phyloP scores from a whole-genome alignment of 2,329 filamentous ascomycete species.

The Bipolaris oryzae region DNA sequence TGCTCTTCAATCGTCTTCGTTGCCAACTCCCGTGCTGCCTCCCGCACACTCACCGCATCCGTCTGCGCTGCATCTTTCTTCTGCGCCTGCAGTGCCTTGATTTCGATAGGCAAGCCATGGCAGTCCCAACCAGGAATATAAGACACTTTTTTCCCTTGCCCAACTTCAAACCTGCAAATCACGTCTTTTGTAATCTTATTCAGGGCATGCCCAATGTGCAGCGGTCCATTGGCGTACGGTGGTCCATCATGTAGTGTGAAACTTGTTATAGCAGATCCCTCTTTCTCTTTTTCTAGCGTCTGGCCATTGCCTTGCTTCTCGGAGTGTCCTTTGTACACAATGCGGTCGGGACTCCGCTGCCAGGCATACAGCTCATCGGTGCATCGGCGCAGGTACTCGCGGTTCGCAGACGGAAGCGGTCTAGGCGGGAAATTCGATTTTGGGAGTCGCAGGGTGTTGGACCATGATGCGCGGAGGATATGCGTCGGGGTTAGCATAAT shows the following conservation, averaged over 20 bases:
- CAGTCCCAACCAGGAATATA: slow-evolving; percentile 98
- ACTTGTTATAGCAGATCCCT: slow-evolving; percentile 49
- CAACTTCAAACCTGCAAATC: slow-evolving; percentile 79
- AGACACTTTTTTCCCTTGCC: slow-evolving; percentile 74
- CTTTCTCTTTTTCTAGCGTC: background rate
- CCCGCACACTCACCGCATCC: slow-evolving; percentile 63
- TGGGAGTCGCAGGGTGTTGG: slow-evolving; percentile 56
- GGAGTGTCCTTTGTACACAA: slow-evolving; percentile 49
- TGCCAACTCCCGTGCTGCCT: slow-evolving; percentile 69
- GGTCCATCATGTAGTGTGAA: slow-evolving; percentile 95
- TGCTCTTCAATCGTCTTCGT: slow-evolving; percentile 72
- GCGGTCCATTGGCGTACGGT: slow-evolving; percentile 89
- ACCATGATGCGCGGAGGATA: slow-evolving; percentile 50
- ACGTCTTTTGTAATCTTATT: slow-evolving; percentile 99
- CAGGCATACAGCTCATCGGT: slow-evolving; percentile 88
- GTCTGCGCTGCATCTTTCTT: slow-evolving; percentile 48
- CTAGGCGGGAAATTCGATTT: slow-evolving; percentile 57
- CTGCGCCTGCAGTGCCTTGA: slow-evolving; percentile 79
- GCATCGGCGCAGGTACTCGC: slow-evolving; percentile 71
- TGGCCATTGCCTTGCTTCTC: background rate
- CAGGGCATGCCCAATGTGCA: slow-evolving; percentile 92
- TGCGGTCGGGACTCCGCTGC: slow-evolving; percentile 64
- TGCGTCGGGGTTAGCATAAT: slow-evolving; percentile 49
- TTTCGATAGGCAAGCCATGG: slow-evolving; percentile 94
- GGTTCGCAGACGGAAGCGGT: slow-evolving; percentile 39